Evolutionary conservation across 2,329 filamentous ascomycete species (phyloP).

Genomic region (Colletotrichum zoysiae): DNA sequence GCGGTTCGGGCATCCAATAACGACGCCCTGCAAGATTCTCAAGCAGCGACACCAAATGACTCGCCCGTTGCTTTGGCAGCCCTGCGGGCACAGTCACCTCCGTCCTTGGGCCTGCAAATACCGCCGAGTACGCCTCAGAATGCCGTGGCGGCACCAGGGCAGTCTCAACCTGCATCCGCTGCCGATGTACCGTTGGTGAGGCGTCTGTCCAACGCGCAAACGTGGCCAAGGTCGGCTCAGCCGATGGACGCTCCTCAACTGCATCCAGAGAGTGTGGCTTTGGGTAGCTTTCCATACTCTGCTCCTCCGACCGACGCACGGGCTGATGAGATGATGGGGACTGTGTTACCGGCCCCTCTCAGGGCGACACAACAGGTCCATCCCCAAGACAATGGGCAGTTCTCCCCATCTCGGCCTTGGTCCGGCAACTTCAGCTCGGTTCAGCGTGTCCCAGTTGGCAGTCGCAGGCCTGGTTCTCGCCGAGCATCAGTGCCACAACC

Average conservation of each 20-base stretch:
- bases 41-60: conserved; percentile 2
- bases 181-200: conserved; percentile 43
- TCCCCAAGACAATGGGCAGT: conserved; percentile 54
- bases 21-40: conserved; percentile 8
- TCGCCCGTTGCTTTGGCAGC: background rate
- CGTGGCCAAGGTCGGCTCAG: conserved; percentile 60
- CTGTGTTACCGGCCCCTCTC: conserved; percentile 55
- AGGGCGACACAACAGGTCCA: conserved; percentile 56
- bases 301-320: conserved; percentile 52
- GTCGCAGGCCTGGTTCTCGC: conserved; percentile 46
- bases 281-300: conserved; percentile 55
- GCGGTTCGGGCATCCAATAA: conserved; percentile 8
- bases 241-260: conserved; percentile 31
- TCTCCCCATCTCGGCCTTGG: conserved; percentile 55
- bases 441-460: conserved; percentile 56
- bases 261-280: background rate
- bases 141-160: conserved; percentile 20
- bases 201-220: conserved; percentile 55
- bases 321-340: conserved; percentile 50
- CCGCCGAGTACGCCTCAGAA: conserved; percentile 45
- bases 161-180: conserved; percentile 12
- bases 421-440: conserved; percentile 59
- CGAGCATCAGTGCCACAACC: conserved; percentile 34
- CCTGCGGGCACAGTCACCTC: conserved; percentile 12
- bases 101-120: conserved; percentile 49